A percentile compares a stretch with the other conserved stretches of the same genome.
phyloP scores from a whole-genome alignment of 2,329 filamentous ascomycete genomes.

The Onygenales sp. region DNA sequence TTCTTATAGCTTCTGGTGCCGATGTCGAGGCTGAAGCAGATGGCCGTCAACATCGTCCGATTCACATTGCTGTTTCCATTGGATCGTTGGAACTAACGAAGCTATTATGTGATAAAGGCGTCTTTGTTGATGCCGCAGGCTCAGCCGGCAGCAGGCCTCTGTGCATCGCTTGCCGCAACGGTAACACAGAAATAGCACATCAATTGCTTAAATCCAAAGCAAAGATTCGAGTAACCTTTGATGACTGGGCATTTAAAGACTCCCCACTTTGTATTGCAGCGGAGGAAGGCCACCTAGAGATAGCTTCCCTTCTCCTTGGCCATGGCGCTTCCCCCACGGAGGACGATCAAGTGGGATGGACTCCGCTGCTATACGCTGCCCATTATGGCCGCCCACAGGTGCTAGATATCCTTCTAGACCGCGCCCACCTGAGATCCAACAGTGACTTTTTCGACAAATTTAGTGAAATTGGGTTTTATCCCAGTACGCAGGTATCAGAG shows the following conservation, averaged over 20 bases:
- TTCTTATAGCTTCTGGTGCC: conserved; percentile 25
- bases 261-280: conserved; percentile 30
- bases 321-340: conserved; percentile 25
- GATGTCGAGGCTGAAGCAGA: conserved; percentile 25
- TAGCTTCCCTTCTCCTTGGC: conserved; percentile 23
- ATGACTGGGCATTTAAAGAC: conserved; percentile 21
- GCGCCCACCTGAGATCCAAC: conserved; percentile 11
- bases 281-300: conserved; percentile 23
- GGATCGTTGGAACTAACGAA: conserved; percentile 22
- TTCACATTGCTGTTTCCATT: conserved; percentile 25
- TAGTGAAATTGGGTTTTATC: conserved; percentile 17
- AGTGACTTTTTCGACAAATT: conserved; percentile 5
- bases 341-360: conserved; percentile 28
- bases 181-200: conserved; percentile 24
- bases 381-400: conserved; percentile 28
- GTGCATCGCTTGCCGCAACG: conserved; percentile 25
- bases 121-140: conserved; percentile 21
- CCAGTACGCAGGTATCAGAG: conserved; percentile 15
- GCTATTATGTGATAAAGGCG: conserved; percentile 22
- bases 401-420: conserved; percentile 22
- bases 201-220: conserved; percentile 25
- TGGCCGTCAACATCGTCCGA: conserved; percentile 18
- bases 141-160: conserved; percentile 25
- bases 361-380: conserved; percentile 28
- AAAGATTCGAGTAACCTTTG: conserved; percentile 18